Conservation (phyloP, 805 yeast genomes). For the Pichia cephalocereana region DNA sequence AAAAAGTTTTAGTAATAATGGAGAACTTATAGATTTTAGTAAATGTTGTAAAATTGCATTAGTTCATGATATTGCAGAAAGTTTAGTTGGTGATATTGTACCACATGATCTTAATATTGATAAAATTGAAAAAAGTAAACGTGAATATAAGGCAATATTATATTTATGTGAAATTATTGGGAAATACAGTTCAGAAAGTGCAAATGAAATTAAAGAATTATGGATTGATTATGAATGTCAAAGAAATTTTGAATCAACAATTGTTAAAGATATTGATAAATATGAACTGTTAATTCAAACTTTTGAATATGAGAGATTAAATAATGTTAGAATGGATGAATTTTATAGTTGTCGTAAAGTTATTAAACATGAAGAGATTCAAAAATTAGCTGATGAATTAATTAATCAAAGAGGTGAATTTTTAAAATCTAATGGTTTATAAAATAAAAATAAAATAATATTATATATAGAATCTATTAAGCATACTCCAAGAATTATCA, state of each 20-base stretch:
- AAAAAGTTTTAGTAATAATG: constrained; percentile 6
- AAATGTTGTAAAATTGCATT: constrained; percentile 79
- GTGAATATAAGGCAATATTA: constrained; percentile 67
- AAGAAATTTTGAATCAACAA: constrained; percentile 70
- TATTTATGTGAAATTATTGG: constrained; percentile 52
- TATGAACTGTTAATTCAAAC: constrained; percentile 78
- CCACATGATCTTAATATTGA: constrained; percentile 60
- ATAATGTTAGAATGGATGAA: constrained; percentile 54
- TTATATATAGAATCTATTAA: constrained; percentile 19
- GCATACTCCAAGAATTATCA: constrained; percentile 55
- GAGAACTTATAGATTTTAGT: constrained; percentile 36
- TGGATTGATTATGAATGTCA: constrained; percentile 91
- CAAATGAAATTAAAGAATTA: constrained; percentile 54
- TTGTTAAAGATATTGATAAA: constrained; percentile 92
- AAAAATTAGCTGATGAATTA: constrained; percentile 56
- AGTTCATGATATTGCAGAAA: constrained; percentile 91
- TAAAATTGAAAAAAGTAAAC: constrained; percentile 73
- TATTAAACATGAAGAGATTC: constrained; percentile 66
- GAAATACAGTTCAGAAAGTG: constrained; percentile 56
- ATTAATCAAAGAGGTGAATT: constrained; percentile 35
- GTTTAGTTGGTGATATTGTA: constrained; percentile 90
- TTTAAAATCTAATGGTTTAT: constrained; percentile 21
- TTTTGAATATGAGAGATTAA: constrained; percentile 70
- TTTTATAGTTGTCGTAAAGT: constrained; percentile 54
- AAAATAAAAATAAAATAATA: not conserved